Percentiles rank a stretch among this genome's conserved stretches.
phyloP scores from a whole-genome alignment of 352 stramenopile genomes.

The Pythium grandisporangium region DNA sequence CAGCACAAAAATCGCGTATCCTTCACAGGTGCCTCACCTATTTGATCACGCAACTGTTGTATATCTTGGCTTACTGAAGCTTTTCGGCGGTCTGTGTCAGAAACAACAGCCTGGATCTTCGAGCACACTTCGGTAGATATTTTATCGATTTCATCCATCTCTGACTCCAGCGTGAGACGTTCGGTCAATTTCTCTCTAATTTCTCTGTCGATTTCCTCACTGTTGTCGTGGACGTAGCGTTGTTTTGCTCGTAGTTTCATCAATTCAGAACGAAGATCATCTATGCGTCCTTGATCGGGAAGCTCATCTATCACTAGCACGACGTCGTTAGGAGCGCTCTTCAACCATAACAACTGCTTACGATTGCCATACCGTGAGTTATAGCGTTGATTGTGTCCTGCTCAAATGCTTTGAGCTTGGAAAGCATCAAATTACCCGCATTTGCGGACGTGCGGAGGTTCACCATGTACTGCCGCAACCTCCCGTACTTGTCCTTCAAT shows the following conservation, averaged over 20 bases:
- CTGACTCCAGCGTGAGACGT: no score
- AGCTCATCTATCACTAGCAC: slow-evolving; percentile 12
- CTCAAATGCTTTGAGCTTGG: neutral
- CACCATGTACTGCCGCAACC: neutral
- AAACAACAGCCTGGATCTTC: neutral
- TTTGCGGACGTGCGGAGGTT: neutral
- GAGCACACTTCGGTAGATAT: no score
- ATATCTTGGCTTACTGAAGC: neutral
- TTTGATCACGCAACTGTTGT: neutral
- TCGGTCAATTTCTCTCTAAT: no score
- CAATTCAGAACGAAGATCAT: slow-evolving; percentile 13
- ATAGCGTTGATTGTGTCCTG: neutral
- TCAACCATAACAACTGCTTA: neutral
- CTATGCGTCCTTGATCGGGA: slow-evolving; percentile 10
- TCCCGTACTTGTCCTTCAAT: neutral
- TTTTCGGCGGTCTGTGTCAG: neutral
- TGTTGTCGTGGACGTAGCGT: slow-evolving; percentile 23
- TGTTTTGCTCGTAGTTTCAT: slow-evolving; percentile 39
- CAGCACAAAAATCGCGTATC: slow-evolving; percentile 1
- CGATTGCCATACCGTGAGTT: no score
- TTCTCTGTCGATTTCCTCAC: neutral
- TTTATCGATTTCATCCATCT: neutral
- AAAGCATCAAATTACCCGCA: neutral
- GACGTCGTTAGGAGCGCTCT: neutral
- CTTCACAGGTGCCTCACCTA: slow-evolving; percentile 1